Evolutionary conservation across 139 green algal genomes (phyloP), one percentile per base, ranked within the genome.

Genomic region (Chlorokybus atmophyticus): DNA sequence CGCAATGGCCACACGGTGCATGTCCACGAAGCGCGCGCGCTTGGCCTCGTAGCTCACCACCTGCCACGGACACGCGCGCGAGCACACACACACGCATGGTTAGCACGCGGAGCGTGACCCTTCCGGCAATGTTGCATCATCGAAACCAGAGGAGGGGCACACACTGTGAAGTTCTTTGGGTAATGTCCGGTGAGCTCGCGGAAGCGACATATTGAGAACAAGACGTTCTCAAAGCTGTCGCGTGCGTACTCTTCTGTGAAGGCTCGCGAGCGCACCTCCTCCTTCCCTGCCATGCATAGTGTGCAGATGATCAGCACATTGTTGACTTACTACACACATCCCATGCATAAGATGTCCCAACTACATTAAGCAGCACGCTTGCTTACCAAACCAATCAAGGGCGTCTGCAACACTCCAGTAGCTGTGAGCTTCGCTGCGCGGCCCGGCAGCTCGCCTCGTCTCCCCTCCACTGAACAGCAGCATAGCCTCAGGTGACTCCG

Each of bases 1-100:
- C 2, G 59, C 55, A 4, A 93, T 39, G 5, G 87, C 86, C 0
- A 54, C 57, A 0, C 80, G 62, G 68, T 95, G 87, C 47, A 92
- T 41, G 17, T 79, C 56, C 2, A 60, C 38, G 53, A 94, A 94
- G 3, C 87, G 71, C 3, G 60, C 35, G 28, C 76, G 48, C 73
- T 95, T 95, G 60, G 93, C 81, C 1, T 81, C 79, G 72, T 94
- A 95, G 48, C 80, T 81, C n/a, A 94, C 77, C 6, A 94, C 60
- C 60, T 68, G 58, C 23, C 17, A 8, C 10, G 23, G 24, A 64
- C 50, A 19, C 5, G 50, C 19, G 7, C 25, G 50, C 5, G n/a
- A 10, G 29, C 5, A 17, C 50, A 57, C 5, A 6, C 25, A 50
- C 7, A 27, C 10, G 47, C 47, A 27, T 55, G 14, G 14, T 17